Base-by-base conservation (phyloP, 2,329 filamentous ascomycete genomes). In the Lasiodiplodia hormozganensis region DNA sequence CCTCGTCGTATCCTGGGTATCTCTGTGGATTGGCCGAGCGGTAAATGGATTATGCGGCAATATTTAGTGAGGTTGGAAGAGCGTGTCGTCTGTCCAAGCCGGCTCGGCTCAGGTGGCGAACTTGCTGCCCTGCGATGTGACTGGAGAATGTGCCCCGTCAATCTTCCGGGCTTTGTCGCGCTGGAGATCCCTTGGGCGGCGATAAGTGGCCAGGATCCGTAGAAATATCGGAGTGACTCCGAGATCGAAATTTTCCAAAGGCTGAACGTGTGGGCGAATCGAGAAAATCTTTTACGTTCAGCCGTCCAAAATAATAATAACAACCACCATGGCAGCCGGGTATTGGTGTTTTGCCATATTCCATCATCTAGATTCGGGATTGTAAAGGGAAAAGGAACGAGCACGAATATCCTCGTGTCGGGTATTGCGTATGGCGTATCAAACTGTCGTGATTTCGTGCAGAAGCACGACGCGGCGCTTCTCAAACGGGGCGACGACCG, bases 371-470 rank as follows among this genome's bases (percentile, higher is more conserved):
- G 21, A 58, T 40, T 53, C n/a, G 43, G 25, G 23, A 67, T 36
- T 53, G 40, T 58, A 56, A 58, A 58, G 65, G n/a, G 65, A 58
- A 57, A 58, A 47, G 31, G 65, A 51, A 51, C 38, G 43, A 52
- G 47, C 65, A 58, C 65, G 65, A 67, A 49, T 36, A 67, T 58
- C 65, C 65, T 58, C 54, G 53, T 67, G 65, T 58, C 43, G 31
- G 64, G 40, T 67, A 52, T 67, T 49, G 65, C 60, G 60, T 64
- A 40, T 64, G 43, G 65, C 54, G 28, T 56, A 28, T 67, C 47
- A 52, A 64, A 67, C 54, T 36, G 52, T 67, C 65, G 54, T 67
- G 43, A 67, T 67, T 57, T 67, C 65, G 38, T 67, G 65, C 65
- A 34, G 28, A 67, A 58, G 65, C 65, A 67, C 65, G 53, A 67